Percentiles rank a stretch among this genome's conserved stretches.
phyloP scores from a whole-genome alignment of 176 grass and related monocot species.

The Carex parvula region DNA sequence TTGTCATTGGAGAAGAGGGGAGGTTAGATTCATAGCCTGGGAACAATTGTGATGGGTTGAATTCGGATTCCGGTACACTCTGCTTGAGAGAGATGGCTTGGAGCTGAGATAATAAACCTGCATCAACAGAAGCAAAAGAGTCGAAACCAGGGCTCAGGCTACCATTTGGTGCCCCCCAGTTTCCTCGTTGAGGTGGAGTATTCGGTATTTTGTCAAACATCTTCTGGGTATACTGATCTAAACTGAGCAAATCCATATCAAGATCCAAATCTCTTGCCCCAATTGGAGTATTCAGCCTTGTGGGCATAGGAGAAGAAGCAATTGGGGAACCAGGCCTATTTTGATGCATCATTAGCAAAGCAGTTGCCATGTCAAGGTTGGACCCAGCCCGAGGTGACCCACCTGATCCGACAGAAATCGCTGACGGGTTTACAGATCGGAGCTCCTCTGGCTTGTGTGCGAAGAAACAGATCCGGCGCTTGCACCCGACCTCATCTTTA shows the following conservation, averaged over 20 bases:
- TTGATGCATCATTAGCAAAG: conserved; percentile 44
- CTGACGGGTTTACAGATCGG: conserved; percentile 62
- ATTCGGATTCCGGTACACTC: conserved; percentile 30
- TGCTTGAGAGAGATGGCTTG: conserved; percentile 60
- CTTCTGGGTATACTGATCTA: conserved; percentile 88
- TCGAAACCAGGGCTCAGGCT: conserved; percentile 42
- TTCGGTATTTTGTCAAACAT: conserved; percentile 67
- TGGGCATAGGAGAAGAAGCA: conserved; percentile 44
- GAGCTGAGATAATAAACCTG: conserved; percentile 58
- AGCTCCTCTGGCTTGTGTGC: conserved; percentile 85
- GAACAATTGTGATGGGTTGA: conserved; percentile 39
- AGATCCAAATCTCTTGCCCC: conserved; percentile 59
- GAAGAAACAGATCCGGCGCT: conserved; percentile 78
- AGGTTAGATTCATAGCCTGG: conserved; percentile 32
- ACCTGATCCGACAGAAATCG: conserved; percentile 54
- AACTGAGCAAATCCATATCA: conserved; percentile 61
- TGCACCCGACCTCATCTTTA: conserved; percentile 77
- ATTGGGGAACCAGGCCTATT: conserved; percentile 13
- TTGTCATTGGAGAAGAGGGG: conserved; percentile 52
- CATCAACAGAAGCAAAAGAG: conserved; percentile 48
- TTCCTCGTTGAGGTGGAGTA: conserved; percentile 49
- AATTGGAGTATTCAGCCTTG: conserved; percentile 59
- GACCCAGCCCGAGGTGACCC: conserved; percentile 39
- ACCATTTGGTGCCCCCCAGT: conserved; percentile 38
- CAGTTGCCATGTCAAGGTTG: conserved; percentile 42